phyloP scores from a whole-genome alignment of 805 yeast species.

The Isabelozyma gotoi region DNA sequence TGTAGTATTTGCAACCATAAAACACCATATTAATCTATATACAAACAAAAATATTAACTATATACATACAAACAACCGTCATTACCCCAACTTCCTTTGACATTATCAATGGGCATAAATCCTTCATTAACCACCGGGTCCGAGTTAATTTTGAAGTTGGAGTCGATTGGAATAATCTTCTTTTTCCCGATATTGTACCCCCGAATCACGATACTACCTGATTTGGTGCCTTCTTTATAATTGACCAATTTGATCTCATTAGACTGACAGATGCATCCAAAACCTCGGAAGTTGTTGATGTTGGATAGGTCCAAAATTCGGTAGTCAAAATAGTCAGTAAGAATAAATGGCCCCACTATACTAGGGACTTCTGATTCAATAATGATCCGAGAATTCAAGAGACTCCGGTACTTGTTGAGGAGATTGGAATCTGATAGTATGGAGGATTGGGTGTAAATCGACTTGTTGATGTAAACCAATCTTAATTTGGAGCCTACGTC shows the following conservation, averaged over 20 bases:
- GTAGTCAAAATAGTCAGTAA: slow-evolving; percentile 63
- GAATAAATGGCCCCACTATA: slow-evolving; percentile 57
- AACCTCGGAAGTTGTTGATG: slow-evolving; percentile 25
- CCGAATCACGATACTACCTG: slow-evolving; percentile 54
- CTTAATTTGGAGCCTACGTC: slow-evolving; percentile 24
- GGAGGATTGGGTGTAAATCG: slow-evolving; percentile 10
- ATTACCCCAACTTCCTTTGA: slow-evolving; percentile 60
- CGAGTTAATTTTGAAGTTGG: slow-evolving; percentile 6
- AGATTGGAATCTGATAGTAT: slow-evolving; percentile 16
- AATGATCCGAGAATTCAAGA: slow-evolving; percentile 50
- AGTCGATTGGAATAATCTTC: slow-evolving; percentile 4
- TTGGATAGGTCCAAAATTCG: slow-evolving; percentile 41
- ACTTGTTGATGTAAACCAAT: slow-evolving; percentile 39
- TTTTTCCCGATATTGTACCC: slow-evolving; percentile 66
- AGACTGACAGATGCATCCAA: slow-evolving; percentile 61
- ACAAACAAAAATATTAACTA: background rate
- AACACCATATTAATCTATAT: too few species aligned
- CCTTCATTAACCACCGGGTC: slow-evolving; percentile 19
- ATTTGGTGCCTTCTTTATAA: slow-evolving; percentile 18
- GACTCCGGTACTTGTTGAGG: slow-evolving; percentile 44
- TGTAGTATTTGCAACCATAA: background rate
- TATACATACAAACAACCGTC: slow-evolving; percentile 70
- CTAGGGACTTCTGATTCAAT: slow-evolving; percentile 47
- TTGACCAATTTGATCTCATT: slow-evolving; percentile 56
- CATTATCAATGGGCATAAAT: slow-evolving; percentile 45